A percentile compares a stretch with the other conserved stretches of the same genome.
Conservation (phyloP, 352 stramenopile species). For the Phytophthora brassicae region DNA sequence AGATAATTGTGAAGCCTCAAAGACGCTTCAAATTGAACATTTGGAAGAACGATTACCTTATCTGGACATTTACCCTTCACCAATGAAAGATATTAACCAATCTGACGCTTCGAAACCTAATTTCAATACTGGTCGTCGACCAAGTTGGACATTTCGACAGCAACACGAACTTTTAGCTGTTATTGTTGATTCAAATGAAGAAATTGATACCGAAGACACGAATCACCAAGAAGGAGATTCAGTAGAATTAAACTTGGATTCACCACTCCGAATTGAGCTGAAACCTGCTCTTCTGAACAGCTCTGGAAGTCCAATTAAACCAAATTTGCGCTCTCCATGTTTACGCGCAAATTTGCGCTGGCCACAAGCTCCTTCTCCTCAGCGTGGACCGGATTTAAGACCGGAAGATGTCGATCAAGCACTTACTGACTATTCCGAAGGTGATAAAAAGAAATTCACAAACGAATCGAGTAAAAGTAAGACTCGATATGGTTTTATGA, state of each 20-base stretch:
- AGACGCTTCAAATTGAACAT: constrained; percentile 39
- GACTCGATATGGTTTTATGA: constrained; percentile 40
- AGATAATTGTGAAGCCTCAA: not conserved
- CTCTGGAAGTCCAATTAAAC: constrained; percentile 17
- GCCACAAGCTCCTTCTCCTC: constrained; percentile 40
- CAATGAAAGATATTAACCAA: constrained; percentile 53
- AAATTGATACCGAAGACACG: constrained; percentile 14
- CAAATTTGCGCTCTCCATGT: constrained; percentile 42
- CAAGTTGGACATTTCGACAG: constrained; percentile 69
- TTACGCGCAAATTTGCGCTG: constrained; percentile 45
- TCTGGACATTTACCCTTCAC: constrained; percentile 65
- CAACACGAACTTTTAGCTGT: constrained; percentile 53
- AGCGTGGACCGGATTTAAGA: constrained; percentile 50
- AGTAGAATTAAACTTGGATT: not conserved
- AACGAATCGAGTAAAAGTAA: constrained; percentile 1
- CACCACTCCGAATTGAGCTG: constrained; percentile 15
- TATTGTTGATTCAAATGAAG: constrained; percentile 52
- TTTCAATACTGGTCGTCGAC: constrained; percentile 38
- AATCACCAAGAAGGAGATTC: not conserved
- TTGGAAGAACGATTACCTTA: constrained; percentile 59
- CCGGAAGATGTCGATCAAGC: constrained; percentile 32
- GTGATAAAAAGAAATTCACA: not conserved
- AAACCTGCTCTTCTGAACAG: constrained; percentile 13
- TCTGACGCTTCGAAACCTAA: not conserved
- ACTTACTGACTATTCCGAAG: constrained; percentile 11